Evolutionary conservation across 441 rosid genomes (phyloP).

Genomic region (Euphorbia schlechtendalii): DNA sequence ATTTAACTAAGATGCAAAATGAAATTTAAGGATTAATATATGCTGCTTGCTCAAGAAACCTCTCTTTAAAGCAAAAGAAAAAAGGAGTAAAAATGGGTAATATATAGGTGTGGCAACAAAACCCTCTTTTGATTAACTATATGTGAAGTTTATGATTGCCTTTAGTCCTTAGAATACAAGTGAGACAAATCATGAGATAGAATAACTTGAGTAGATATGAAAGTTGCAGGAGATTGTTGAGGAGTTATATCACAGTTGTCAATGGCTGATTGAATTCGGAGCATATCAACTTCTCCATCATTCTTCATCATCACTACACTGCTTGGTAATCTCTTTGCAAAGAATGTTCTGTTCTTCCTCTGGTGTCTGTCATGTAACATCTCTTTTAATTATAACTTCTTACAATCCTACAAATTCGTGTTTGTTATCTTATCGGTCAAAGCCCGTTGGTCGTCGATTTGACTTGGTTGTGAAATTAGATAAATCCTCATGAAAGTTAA

Average conservation of each 20-base stretch:
- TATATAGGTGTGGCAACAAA: not conserved
- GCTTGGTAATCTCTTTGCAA: conserved; percentile 30
- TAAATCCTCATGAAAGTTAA: too few relatives aligned
- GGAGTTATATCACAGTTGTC: conserved; percentile 15
- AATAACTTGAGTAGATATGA: conserved; percentile 21
- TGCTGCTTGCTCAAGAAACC: too few relatives aligned
- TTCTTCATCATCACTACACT: conserved; percentile 32
- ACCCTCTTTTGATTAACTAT: too few relatives aligned
- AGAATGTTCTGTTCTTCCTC: conserved; percentile 32
- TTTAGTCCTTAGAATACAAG: not conserved
- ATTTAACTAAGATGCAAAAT: too few relatives aligned
- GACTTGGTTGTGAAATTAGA: too few relatives aligned
- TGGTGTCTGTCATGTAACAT: conserved; percentile 21
- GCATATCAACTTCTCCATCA: conserved; percentile 30
- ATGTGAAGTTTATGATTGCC: not conserved
- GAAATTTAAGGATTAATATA: too few relatives aligned
- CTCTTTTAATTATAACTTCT: too few relatives aligned
- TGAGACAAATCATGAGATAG: conserved; percentile 20
- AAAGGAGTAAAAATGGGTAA: not conserved
- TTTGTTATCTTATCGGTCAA: too few relatives aligned
- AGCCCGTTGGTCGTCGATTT: too few relatives aligned
- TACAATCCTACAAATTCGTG: not conserved
- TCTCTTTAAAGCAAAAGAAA: too few relatives aligned
- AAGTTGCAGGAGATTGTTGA: conserved; percentile 17
- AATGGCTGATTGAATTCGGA: conserved; percentile 20